A percentile compares a stretch with the other conserved stretches of the same genome.
Evolutionary conservation across 192 early-diverging fungal species (phyloP).

Genomic region (Linnemannia zychae): DNA sequence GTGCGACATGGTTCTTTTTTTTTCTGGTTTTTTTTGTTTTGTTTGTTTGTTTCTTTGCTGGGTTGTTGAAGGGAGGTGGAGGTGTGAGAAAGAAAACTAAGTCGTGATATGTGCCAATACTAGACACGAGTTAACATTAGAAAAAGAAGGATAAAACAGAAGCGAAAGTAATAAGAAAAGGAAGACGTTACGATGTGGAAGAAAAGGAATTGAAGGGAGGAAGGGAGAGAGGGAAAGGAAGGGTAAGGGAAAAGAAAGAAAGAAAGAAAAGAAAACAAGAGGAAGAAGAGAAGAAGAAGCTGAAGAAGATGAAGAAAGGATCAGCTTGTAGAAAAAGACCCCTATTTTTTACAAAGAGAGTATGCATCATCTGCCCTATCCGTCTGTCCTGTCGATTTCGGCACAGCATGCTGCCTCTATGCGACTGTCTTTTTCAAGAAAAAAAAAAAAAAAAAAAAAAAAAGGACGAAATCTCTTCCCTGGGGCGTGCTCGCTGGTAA

Average conservation of each 20-base stretch:
- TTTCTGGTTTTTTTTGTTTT: background rate
- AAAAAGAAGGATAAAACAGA: background rate
- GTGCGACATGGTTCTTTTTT: conserved; percentile 31
- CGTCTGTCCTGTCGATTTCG: too few species aligned
- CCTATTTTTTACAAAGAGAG: background rate
- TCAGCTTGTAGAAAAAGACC: background rate
- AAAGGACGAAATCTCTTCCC: too few species aligned
- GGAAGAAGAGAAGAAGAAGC: background rate
- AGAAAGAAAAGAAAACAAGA: background rate
- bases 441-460: too few species aligned
- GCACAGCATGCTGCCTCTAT: background rate
- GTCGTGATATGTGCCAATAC: background rate
- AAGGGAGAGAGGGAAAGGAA: background rate
- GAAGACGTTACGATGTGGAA: background rate
- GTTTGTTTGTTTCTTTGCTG: background rate
- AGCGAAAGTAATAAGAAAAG: background rate
- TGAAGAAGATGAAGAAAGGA: too few species aligned
- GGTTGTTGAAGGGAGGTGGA: background rate
- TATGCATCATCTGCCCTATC: too few species aligned
- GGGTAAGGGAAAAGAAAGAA: background rate
- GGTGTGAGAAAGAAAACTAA: background rate
- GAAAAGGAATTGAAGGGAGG: background rate
- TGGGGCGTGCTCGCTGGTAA: too few species aligned
- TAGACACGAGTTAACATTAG: background rate
- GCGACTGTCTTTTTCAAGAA: background rate